A percentile compares a stretch with the other conserved stretches of the same genome.
Evolutionary conservation across 768 basidiomycete genomes (phyloP).

Genomic region (Macrolepiota fuliginosa): DNA sequence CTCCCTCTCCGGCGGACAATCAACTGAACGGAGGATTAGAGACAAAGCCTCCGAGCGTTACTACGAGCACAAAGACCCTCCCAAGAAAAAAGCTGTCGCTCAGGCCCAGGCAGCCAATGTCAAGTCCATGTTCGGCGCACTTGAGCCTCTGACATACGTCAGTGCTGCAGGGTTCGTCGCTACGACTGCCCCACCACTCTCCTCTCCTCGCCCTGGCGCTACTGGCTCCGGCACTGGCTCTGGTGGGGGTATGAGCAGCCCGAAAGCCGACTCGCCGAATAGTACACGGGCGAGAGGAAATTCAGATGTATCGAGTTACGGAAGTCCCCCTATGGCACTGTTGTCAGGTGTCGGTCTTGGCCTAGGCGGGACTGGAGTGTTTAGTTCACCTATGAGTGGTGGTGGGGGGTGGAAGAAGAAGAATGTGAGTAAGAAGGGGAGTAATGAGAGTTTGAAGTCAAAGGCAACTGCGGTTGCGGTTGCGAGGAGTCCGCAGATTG

Average conservation of each 20-base stretch:
- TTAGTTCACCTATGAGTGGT: neutral
- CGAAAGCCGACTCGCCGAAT: neutral
- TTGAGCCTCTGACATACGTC: neutral
- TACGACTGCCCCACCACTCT: neutral
- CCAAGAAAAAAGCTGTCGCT: conserved; percentile 1
- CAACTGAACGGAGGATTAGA: neutral
- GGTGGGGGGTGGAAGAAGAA: neutral
- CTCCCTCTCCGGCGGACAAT: neutral
- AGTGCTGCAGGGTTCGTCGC: neutral
- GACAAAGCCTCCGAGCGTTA: neutral
- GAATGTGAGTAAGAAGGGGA: neutral
- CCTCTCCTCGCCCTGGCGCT: neutral
- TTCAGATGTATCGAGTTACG: conserved; percentile 1
- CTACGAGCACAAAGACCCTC: neutral
- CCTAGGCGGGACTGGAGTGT: neutral
- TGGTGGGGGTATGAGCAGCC: too few relatives aligned
- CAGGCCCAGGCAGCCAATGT: conserved; percentile 1
- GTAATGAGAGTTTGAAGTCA: conserved; percentile 5
- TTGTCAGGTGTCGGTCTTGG: neutral
- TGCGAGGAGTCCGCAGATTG: neutral
- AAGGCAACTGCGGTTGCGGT: neutral
- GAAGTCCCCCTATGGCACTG: neutral
- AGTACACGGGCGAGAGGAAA: neutral
- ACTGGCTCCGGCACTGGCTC: neutral
- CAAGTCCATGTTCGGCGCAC: conserved; percentile 1